Evolutionary conservation across 2,329 filamentous ascomycete genomes (phyloP).

Genomic region (Cordyceps tenuipes): DNA sequence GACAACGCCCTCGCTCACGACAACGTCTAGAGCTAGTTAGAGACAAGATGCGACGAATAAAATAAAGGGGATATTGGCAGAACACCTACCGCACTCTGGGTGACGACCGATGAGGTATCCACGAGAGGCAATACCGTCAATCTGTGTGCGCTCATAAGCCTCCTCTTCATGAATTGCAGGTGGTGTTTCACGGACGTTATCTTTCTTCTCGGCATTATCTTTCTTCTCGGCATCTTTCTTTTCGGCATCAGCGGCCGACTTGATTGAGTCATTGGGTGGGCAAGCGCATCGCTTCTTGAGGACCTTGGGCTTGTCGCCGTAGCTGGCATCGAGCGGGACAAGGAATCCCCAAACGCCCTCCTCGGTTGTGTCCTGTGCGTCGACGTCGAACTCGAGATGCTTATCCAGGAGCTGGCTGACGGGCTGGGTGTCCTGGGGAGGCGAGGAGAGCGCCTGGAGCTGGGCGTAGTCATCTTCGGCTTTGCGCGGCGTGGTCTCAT

Average conservation of each 20-base stretch:
- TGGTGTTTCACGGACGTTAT: slow-evolving; percentile 30
- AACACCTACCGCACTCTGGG: slow-evolving; percentile 74
- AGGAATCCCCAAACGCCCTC: slow-evolving; percentile 96
- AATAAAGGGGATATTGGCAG: not conserved
- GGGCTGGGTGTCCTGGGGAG: slow-evolving; percentile 53
- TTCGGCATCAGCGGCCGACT: slow-evolving; percentile 26
- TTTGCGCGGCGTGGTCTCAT: slow-evolving; percentile 41
- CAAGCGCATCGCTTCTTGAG: slow-evolving; percentile 68
- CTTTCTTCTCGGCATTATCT: slow-evolving; percentile 32
- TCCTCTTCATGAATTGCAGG: slow-evolving; percentile 47
- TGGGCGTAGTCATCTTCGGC: slow-evolving; percentile 41
- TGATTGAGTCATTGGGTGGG: slow-evolving; percentile 44
- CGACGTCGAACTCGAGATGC: slow-evolving; percentile 63
- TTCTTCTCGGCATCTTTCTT: slow-evolving; percentile 33
- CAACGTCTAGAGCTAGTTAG: slow-evolving; percentile 45
- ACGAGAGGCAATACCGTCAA: slow-evolving; percentile 56
- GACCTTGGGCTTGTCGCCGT: slow-evolving; percentile 58
- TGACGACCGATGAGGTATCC: slow-evolving; percentile 91
- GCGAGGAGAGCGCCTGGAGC: slow-evolving; percentile 42
- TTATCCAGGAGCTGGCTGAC: slow-evolving; percentile 69
- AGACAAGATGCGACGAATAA: not conserved
- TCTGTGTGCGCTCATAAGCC: slow-evolving; percentile 54
- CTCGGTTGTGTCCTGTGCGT: slow-evolving; percentile 72
- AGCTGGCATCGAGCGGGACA: slow-evolving; percentile 66
- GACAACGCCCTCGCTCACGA: slow-evolving; percentile 67